Evolutionary conservation across 2,329 filamentous ascomycete genomes (phyloP).

Genomic region (Colletotrichum godetiae): DNA sequence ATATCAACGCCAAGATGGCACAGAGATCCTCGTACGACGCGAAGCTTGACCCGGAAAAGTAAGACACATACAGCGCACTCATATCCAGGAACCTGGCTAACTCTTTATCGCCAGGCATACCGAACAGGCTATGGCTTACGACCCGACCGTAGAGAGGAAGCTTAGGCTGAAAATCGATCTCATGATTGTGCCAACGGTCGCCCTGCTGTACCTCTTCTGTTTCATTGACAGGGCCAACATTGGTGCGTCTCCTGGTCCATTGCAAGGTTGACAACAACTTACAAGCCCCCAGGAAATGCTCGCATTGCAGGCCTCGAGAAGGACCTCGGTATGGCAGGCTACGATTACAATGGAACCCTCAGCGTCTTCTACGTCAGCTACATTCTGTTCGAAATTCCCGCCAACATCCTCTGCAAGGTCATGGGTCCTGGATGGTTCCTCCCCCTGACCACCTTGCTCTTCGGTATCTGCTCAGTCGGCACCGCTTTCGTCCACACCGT

Average conservation of each 20-base stretch:
- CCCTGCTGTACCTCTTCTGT: conserved; percentile 73
- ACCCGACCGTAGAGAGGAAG: conserved; percentile 43
- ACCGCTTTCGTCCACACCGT: conserved; percentile 70
- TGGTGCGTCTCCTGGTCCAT: conserved; percentile 51
- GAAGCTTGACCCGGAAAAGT: conserved; percentile 18
- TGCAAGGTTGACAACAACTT: not conserved
- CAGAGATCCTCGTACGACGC: not conserved
- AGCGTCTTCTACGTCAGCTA: conserved; percentile 74
- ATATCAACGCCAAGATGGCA: conserved; percentile 13
- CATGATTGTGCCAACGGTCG: conserved; percentile 70
- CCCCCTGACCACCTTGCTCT: conserved; percentile 65
- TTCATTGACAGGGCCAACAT: conserved; percentile 77
- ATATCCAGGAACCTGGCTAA: not conserved
- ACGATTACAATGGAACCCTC: conserved; percentile 72
- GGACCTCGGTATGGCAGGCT: conserved; percentile 63
- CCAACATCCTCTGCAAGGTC: conserved; percentile 71
- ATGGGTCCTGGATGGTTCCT: conserved; percentile 75
- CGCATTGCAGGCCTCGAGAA: conserved; percentile 67
- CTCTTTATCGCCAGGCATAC: not conserved
- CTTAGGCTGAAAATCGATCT: conserved; percentile 71
- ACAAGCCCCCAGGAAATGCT: conserved; percentile 61
- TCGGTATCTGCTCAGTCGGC: conserved; percentile 69
- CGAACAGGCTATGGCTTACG: conserved; percentile 36
- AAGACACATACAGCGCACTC: not conserved
- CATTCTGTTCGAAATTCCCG: conserved; percentile 73